These are phyloP conservation scores for Talaromyces thailandensis DNA, from an alignment of 495 filamentous ascomycete genomes.

Conservation along the genomic window DNA sequence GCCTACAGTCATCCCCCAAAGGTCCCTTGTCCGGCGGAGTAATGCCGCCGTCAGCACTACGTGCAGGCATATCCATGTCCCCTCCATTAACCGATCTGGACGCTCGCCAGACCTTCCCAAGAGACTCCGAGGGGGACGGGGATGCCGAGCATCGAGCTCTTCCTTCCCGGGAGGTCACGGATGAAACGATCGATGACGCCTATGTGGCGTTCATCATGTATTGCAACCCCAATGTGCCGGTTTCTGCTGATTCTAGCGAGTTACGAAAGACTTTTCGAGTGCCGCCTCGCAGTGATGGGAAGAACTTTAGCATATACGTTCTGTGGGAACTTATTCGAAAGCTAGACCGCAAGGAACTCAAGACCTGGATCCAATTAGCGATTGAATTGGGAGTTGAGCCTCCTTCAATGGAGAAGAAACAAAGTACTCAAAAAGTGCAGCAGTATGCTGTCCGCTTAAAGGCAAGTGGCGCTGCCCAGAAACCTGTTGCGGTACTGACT, in stretches of 20 bases:
- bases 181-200: conserved; percentile 72
- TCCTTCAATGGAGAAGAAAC: conserved; percentile 73
- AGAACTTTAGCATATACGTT: conserved; percentile 77
- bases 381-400: conserved; percentile 85
- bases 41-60: conserved; percentile 20
- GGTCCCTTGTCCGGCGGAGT: conserved; percentile 21
- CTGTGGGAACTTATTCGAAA: conserved; percentile 76
- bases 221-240: conserved; percentile 73
- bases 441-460: conserved; percentile 94
- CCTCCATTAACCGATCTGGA: conserved; percentile 29
- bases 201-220: conserved; percentile 86
- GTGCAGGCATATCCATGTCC: conserved; percentile 26
- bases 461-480: conserved; percentile 34
- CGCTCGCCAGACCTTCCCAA: conserved; percentile 19
- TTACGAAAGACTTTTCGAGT: conserved; percentile 72
- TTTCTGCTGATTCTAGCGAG: conserved; percentile 61
- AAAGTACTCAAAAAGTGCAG: conserved; percentile 94
- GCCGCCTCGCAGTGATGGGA: conserved; percentile 87
- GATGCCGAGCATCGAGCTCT: conserved; percentile 34
- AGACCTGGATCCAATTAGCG: conserved; percentile 91
- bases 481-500: background rate
- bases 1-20: conserved; percentile 33
- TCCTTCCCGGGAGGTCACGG: conserved; percentile 61
- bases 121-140: conserved; percentile 24
- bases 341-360: conserved; percentile 80